Evolutionary conservation across 371 early-diverging fungal genomes (phyloP), one percentile per base, ranked within the genome.

Genomic region (Mortierella sp.): DNA sequence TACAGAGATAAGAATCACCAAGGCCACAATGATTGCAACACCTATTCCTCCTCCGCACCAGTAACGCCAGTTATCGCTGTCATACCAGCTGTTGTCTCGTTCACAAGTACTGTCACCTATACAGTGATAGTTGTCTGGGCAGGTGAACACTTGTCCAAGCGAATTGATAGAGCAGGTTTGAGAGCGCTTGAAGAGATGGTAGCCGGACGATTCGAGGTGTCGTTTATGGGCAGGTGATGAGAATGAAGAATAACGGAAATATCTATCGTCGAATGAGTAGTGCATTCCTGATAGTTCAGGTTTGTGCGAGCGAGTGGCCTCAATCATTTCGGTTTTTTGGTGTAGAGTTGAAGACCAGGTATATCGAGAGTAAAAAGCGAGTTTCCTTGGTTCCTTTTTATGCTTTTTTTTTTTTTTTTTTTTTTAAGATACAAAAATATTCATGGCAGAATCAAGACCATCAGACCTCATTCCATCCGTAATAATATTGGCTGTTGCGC

Each of bases 41-140:
- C 50, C 63, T 50, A 50, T 40, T 3, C 50, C 63, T 28, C 21
- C 40, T 48, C 63, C 63, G 50, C 63, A 63, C 63, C 63, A 63
- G 36, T 48, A 50, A n/a, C 33, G 21, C 28, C 55, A 24, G 28
- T 24, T 24, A 55, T 28, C 10, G 19, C 4, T 50, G 50, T 50
- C 28, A 28, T 28, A 50, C n/a, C 15, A 50, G 19, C 19, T 15
- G 10, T 19, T 21, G 21, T 50, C 21, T 55, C 6, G 55, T 24
- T 28, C 28, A 24, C 55, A 55, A 3, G 21, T 10, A 24, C 3
- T 10, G 55, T 55, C 16, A 13, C 28, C 16, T 9, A 13, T 28
- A 24, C 55, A 55, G 55, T 55, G 55, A 6, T 2, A 55, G 16
- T 55, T 10, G 13, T 55, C 55, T 21, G 55, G 55, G 15, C 55